Percentiles rank a stretch among this genome's conserved stretches.
phyloP scores from a whole-genome alignment of 2,329 filamentous ascomycete species.

The Epichloe scottii region DNA sequence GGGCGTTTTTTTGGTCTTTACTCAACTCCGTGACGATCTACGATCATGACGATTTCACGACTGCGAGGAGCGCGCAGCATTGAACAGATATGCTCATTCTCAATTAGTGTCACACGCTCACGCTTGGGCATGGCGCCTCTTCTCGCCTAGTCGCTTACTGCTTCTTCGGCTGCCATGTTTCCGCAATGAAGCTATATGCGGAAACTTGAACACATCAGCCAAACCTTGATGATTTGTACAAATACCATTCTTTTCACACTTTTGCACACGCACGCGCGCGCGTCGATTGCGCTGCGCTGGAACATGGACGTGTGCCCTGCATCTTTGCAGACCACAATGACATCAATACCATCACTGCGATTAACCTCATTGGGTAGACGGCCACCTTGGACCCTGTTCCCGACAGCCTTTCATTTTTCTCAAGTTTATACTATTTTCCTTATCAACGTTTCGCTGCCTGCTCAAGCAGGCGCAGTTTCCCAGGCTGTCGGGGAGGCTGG shows the following conservation, averaged over 20 bases:
- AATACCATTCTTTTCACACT: constrained; percentile 12
- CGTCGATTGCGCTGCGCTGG: constrained; percentile 17
- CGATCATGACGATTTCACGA: constrained; percentile 9
- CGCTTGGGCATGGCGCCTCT: background rate
- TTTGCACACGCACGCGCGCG: constrained; percentile 11
- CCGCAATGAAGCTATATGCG: constrained; percentile 2
- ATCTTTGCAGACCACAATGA: constrained; percentile 7
- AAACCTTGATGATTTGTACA: constrained; percentile 10
- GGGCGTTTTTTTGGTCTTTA: background rate
- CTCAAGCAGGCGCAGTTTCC: background rate
- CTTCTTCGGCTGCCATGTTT: background rate
- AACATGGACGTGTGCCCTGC: constrained; percentile 1
- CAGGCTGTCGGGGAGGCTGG: constrained; percentile 4
- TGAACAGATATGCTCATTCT: background rate
- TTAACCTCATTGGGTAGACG: constrained; percentile 10
- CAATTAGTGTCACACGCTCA: background rate
- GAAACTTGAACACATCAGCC: constrained; percentile 3
- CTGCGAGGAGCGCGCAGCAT: background rate
- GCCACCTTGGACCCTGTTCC: background rate
- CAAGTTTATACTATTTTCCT: background rate
- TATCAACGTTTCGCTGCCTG: background rate
- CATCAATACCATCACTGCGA: constrained; percentile 4
- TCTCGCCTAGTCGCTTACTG: background rate
- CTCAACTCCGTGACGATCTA: constrained; percentile 8
- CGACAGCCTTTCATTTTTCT: background rate